Percentiles rank a stretch among this genome's conserved stretches.
Evolutionary conservation across 345 rosid species (phyloP).

Genomic region (Sonneratia alba): DNA sequence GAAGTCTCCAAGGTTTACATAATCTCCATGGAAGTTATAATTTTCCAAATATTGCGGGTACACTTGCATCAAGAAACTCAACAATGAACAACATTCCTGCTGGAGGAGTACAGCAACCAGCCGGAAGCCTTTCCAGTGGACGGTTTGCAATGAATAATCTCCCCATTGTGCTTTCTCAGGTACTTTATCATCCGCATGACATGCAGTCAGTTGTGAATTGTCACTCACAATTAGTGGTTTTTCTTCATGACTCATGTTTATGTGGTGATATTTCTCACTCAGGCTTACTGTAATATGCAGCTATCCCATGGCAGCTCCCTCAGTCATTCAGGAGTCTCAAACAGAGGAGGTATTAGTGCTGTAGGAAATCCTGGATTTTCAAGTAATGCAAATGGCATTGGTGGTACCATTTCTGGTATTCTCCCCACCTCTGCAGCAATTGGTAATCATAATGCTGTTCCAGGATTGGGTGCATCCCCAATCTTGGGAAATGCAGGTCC

Average conservation of each 20-base stretch:
- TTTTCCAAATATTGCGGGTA: constrained; percentile 79
- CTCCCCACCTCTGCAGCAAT: constrained; percentile 80
- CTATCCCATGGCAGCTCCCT: constrained; percentile 83
- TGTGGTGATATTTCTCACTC: background rate
- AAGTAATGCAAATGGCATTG: constrained; percentile 81
- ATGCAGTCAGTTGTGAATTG: constrained; percentile 3
- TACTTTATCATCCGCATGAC: constrained; percentile 15
- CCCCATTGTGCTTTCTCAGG: constrained; percentile 93
- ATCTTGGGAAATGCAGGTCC: constrained; percentile 84
- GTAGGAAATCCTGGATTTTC: constrained; percentile 86
- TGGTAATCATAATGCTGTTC: constrained; percentile 71
- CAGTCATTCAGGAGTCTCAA: constrained; percentile 82
- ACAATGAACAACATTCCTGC: constrained; percentile 67
- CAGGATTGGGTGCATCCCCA: constrained; percentile 88
- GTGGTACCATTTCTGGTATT: constrained; percentile 89
- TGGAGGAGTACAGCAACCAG: constrained; percentile 81
- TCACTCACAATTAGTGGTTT: background rate
- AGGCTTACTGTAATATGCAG: constrained; percentile 33
- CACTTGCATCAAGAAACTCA: constrained; percentile 86
- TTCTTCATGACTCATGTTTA: background rate
- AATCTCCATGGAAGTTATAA: constrained; percentile 85
- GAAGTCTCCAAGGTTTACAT: constrained; percentile 81
- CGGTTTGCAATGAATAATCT: constrained; percentile 81
- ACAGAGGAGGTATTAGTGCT: constrained; percentile 80
- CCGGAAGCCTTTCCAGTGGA: constrained; percentile 82